These are phyloP conservation scores for Smithsoniella earleae DNA, from an alignment of 163 green algal genomes.

Conservation along the genomic window DNA sequence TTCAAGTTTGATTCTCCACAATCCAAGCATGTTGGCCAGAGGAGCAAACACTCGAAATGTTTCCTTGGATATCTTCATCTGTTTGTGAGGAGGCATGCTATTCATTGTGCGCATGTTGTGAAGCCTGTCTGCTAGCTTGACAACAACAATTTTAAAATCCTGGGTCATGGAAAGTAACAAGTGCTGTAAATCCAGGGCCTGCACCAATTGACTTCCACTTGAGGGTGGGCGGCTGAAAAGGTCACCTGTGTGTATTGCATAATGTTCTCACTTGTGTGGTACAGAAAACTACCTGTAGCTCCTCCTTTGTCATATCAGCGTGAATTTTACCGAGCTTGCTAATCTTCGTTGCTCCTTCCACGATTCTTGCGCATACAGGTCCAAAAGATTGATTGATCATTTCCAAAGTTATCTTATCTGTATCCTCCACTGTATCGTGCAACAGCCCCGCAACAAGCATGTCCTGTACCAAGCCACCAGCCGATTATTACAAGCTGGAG, in stretches of 20 bases:
- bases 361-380: conserved; percentile 56
- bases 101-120: conserved; percentile 85
- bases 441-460: conserved; percentile 69
- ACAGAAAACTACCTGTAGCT: conserved; percentile 19
- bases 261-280: no score
- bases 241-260: conserved; percentile 16
- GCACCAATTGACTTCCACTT: conserved; percentile 28
- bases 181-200: conserved; percentile 71
- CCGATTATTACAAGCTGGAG: no score
- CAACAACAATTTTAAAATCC: conserved; percentile 78
- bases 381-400: conserved; percentile 67
- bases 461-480: conserved; percentile 45
- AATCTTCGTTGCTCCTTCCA: conserved; percentile 84
- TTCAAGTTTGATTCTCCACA: conserved; percentile 79
- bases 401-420: conserved; percentile 62
- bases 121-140: conserved; percentile 78
- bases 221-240: not conserved
- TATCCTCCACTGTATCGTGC: conserved; percentile 87
- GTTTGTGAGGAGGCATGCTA: conserved; percentile 65
- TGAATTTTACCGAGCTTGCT: conserved; percentile 48
- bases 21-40: conserved; percentile 67
- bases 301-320: conserved; percentile 2
- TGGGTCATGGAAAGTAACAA: conserved; percentile 81
- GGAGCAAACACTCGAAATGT: conserved; percentile 72
- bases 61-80: conserved; percentile 61